Base-by-base conservation (phyloP, 257 asterid genomes). In the Solanum raphanifolium region DNA sequence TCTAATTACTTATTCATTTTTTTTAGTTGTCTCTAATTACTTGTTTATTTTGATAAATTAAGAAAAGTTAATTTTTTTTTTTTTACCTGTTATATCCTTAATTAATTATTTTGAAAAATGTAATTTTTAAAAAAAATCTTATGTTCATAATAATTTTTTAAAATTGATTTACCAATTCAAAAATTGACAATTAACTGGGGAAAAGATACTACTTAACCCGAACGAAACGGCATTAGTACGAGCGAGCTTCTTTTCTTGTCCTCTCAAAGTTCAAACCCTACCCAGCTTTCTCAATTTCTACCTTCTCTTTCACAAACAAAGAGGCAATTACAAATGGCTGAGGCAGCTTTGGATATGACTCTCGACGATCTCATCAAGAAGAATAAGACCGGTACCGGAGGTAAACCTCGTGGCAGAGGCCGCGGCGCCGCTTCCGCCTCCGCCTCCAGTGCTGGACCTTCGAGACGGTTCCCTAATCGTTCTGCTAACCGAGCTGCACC, bases 291-390 rank as follows among this genome's bases (percentile, higher is more conserved):
- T 12, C 18, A 9, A 10, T 68, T 68, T 68, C 75, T 27, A 25
- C 75, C 32, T 68, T 13, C 36, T 68, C 74, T 27, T 31, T 15
- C 76, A 15, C 34, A 76, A 38, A n/a, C 29, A 34, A 60, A 58
- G 32, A 38, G 9, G 21, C 55, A 20, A 74, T 21, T 74, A 74
- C 83, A 65, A 88, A 96, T 96, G 99, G 92, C 99, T n/a, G 96
- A 95, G 27, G 98, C 95, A 21, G 90, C 98, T 16, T 90, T 97
- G 35, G 98, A 97, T 72, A 95, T 94, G 99, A 89, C 93, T 39
- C 95, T 97, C 2, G 99, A 97, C 73, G 99, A 97, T 90, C 98
- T 97, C 46, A 97, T 97, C 90, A 97, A 97, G 94, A 94, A 90
- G 91, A 97, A 96, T 93, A 97, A 95, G 88, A 95, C 92, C 85